Base-by-base conservation (phyloP, 495 filamentous ascomycete species). In the Penicillium steckii region DNA sequence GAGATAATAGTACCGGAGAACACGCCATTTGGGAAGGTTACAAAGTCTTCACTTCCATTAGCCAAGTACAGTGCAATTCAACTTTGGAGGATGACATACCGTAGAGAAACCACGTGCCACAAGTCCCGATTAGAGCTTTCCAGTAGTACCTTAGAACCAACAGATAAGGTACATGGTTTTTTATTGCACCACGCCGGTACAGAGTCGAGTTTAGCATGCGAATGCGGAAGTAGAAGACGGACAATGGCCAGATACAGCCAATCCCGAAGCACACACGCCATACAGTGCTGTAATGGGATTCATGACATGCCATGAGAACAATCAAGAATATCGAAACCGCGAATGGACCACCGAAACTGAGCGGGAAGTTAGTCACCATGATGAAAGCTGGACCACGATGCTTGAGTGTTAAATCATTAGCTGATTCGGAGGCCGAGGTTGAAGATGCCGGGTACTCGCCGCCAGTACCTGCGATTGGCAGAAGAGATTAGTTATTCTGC, bases 191-290 rank as follows among this genome's bases (percentile, higher is more conserved):
- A 22, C 71, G 70, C 10, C 75, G 72, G 45, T 80, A 82, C 7
- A 78, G 70, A 17, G 65, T 68, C 2, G 76, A 77, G 56, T 80
- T 78, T 13, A 79, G 62, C 70, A 81, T 80, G 46, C 68, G 72
- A 33, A 80, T 61, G 8, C 79, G 73, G 59, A 81, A 81, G 59
- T 77, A 79, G 48, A 81, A 79, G 4, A 80, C 66, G 2, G 70
- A 66, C 9, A 81, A 55, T 4, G 79, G 79, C 52, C 75, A 71
- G 42, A 81, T 55, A 38, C 76, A 73, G 13, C 77, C 79, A 33
- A 82, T 72, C 2, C 73, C 76, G 41, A 80, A 81, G 55, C 71
- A 77, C 1, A 77, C 71, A 2, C 77, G 69, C 77, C 77, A 82
- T 17, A 80, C 71, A 2, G 74, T 78, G 24, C 65, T 72, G 48